Evolutionary conservation across 176 grass and related monocot species (phyloP), one percentile per base, ranked within the genome.

Genomic region (Oryza brachyantha): DNA sequence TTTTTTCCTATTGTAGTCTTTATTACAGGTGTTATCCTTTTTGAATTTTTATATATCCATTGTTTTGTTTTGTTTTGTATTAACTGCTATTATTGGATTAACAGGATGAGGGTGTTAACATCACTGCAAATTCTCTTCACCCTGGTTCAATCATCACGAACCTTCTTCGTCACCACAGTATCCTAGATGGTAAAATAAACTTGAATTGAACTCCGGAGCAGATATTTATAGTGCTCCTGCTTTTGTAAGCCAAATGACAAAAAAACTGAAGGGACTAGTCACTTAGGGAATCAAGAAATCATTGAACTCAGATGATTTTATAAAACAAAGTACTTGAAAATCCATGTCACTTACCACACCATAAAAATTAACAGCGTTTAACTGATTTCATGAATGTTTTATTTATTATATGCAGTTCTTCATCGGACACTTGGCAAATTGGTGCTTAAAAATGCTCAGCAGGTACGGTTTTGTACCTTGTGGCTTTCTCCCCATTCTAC

Each of bases 81-180:
- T 25, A 66, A 26, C 17, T 62, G 19, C 72, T 11, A 38, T 81
- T 13, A 39, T 68, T 67, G 41, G 38, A 61, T 4, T 68, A 48
- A 78, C 74, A 98, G 95, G 92, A 98, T 76, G 92, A 93, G 79
- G 80, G 64, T 68, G 77, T 92, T 35, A 86, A 94, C 37, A 98
- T 98, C 79, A 94, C 83, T 81, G 95, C 92, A 64, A 98, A 98
- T 76, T 98, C 95, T 81, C 95, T 98, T 80, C 95, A 98, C 84
- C 95, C 95, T 36, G 95, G 95, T 69, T 80, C 92, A 63, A 94
- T 98, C 40, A 87, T 94, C 78, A 89, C 95, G 17, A 98, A 98
- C 81, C 92, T 98, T 84, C 95, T 98, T 81, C 95, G 95, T 14
- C 73, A 93, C 73, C 92, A 98, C 85, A 93, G 90, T 75, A 86